Conservation (phyloP, 169 alveolate species). For the Theileria parva region DNA sequence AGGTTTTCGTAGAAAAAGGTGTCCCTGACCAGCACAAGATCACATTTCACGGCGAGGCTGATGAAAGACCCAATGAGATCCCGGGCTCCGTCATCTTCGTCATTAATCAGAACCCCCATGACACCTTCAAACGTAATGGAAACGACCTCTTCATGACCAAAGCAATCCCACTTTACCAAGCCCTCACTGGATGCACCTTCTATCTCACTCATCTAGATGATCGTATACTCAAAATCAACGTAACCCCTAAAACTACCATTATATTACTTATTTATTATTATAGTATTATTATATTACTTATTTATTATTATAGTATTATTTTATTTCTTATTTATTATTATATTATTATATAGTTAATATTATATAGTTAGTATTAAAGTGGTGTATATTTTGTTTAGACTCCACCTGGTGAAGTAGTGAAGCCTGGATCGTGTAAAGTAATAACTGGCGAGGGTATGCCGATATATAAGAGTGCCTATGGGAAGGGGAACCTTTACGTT, state of each 20-base stretch:
- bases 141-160: constrained; percentile 90
- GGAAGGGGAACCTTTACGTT: constrained; percentile 92
- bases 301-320: constrained; percentile 7
- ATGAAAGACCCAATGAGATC: constrained; percentile 91
- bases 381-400: constrained; percentile 31
- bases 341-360: not conserved
- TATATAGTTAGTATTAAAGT: not conserved
- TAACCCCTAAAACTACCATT: constrained; percentile 21
- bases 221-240: constrained; percentile 80
- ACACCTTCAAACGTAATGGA: constrained; percentile 90
- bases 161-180: constrained; percentile 89
- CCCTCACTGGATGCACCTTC: constrained; percentile 92
- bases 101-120: constrained; percentile 85
- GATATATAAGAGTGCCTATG: constrained; percentile 88
- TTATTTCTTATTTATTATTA: no score
- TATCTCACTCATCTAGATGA: constrained; percentile 93
- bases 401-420: constrained; percentile 85
- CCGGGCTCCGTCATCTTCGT: constrained; percentile 93
- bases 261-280: constrained; percentile 22
- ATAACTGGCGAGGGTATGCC: constrained; percentile 96
- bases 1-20: constrained; percentile 93
- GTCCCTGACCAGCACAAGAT: constrained; percentile 92
- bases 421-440: constrained; percentile 89
- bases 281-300: not conserved
- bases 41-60: constrained; percentile 94